Base-by-base conservation (phyloP, 805 yeast genomes). In the Nakazawaea ishiwadae region DNA sequence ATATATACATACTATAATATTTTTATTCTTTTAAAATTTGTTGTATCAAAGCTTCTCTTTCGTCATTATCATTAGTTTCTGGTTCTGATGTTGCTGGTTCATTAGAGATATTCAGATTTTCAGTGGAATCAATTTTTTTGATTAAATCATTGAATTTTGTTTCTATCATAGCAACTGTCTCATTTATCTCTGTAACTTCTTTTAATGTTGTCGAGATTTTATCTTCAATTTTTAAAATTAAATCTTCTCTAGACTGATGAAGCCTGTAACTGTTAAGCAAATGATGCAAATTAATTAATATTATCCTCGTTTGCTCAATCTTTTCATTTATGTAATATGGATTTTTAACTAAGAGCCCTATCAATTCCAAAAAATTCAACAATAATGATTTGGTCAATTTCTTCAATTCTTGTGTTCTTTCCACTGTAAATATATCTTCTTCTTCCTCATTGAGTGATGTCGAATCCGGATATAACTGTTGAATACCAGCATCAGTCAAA, bases 211-310 rank as follows among this genome's bases (percentile, higher is more conserved):
- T 83, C 4, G 60, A 54, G 38, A 69, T 68, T 51, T 83, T 84
- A 32, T 71, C 68, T 37, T 76, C 84, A 26, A 91, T 75, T 54
- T 84, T 66, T 69, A 87, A 69, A 32, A 89, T 86, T 48, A 93
- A 68, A 37, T 90, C 81, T 54, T 93, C 99, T 39, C 97, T 71
- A 3, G 96, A 84, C 57, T 93, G 99, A 60, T 93, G 98, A 3
- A 97, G 93, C 46, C 99, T 70, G 61, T 93, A 93, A 39, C 90
- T 89, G 58, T 93, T 93, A 44, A 93, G 65, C 28, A 93, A 65
- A 59, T 93, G 98, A 58, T 93, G 97, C 48, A 93, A 80, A 55
- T 93, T 93, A 55, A 91, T 83, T 39, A 93, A 65, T 9, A 91
- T 79, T 11, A 83, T 72, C 48, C 95, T 76, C 29, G 93, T 77